phyloP scores from a whole-genome alignment of 2,329 filamentous ascomycete genomes.

The Lanzia echinophila region DNA sequence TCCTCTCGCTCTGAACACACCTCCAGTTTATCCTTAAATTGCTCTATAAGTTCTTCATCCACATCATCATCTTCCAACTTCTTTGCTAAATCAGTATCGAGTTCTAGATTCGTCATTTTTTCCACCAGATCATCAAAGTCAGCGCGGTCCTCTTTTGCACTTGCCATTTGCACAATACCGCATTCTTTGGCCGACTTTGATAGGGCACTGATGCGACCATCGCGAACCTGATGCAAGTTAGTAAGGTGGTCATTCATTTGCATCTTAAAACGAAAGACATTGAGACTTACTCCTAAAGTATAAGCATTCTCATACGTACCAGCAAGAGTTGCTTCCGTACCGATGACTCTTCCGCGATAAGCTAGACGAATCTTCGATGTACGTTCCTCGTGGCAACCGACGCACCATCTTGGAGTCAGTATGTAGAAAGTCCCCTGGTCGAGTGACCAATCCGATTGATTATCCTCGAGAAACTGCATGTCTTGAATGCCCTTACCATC shows the following conservation, averaged over 20 bases:
- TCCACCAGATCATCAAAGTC: not conserved
- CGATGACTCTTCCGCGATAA: conserved; percentile 1
- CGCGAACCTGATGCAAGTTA: not conserved
- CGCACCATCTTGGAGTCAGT: conserved; percentile 6
- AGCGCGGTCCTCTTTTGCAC: not conserved
- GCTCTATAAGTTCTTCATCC: not conserved
- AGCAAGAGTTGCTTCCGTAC: not conserved
- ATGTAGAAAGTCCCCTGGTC: not conserved
- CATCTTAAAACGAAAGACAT: not conserved
- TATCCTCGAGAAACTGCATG: no score
- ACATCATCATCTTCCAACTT: not conserved
- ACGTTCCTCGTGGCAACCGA: conserved; percentile 1
- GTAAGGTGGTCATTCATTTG: not conserved
- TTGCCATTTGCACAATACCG: no score
- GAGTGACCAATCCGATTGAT: no score
- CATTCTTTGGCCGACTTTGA: not conserved
- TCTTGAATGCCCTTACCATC: no score
- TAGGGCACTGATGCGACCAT: conserved; percentile 5
- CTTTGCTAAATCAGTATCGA: not conserved
- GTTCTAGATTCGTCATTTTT: not conserved
- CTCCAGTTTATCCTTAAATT: not conserved
- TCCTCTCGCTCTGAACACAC: not conserved
- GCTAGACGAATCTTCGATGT: not conserved
- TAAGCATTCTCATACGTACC: conserved; percentile 1
- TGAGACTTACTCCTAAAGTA: not conserved